These are phyloP conservation scores for Alternaria consortialis DNA, from an alignment of 2,329 filamentous ascomycete genomes.

Conservation along the genomic window DNA sequence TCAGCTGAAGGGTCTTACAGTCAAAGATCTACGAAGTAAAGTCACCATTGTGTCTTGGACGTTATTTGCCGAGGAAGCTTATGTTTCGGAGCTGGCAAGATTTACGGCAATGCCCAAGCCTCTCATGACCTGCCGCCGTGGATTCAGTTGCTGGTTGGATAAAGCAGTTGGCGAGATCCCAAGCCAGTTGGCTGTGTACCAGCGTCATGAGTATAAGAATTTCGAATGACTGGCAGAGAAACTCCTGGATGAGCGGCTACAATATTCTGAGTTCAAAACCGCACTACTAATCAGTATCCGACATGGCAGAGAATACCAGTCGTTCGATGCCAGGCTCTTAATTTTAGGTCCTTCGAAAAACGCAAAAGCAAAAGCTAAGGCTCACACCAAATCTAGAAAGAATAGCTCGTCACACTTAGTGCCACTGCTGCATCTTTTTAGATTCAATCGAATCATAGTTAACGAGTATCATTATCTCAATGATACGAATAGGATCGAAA, in stretches of 20 bases:
- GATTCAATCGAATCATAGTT: constrained; percentile 67
- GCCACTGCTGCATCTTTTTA: constrained; percentile 66
- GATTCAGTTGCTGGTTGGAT: constrained; percentile 64
- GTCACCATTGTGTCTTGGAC: constrained; percentile 66
- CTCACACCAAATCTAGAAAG: too few relatives aligned
- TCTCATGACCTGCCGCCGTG: constrained; percentile 53
- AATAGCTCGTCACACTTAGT: neutral
- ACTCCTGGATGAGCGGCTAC: constrained; percentile 35
- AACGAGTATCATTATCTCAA: constrained; percentile 71
- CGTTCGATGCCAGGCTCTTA: constrained; percentile 20
- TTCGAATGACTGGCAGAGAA: constrained; percentile 40
- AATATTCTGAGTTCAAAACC: constrained; percentile 48
- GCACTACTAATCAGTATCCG: constrained; percentile 51
- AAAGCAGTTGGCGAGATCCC: constrained; percentile 55
- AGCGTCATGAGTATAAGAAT: constrained; percentile 35
- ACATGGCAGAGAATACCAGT: constrained; percentile 47
- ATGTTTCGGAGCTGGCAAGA: constrained; percentile 60
- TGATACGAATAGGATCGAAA: constrained; percentile 44
- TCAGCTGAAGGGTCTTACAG: constrained; percentile 54
- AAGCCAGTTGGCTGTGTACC: constrained; percentile 52
- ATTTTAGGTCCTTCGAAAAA: constrained; percentile 13
- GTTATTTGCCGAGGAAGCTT: constrained; percentile 58
- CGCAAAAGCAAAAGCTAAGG: constrained; percentile 13
- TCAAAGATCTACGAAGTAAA: constrained; percentile 57
- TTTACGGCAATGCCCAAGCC: constrained; percentile 59